Percentiles rank a stretch among this genome's conserved stretches.
phyloP scores from a whole-genome alignment of 495 filamentous ascomycete species.

The Penicillium daleae region DNA sequence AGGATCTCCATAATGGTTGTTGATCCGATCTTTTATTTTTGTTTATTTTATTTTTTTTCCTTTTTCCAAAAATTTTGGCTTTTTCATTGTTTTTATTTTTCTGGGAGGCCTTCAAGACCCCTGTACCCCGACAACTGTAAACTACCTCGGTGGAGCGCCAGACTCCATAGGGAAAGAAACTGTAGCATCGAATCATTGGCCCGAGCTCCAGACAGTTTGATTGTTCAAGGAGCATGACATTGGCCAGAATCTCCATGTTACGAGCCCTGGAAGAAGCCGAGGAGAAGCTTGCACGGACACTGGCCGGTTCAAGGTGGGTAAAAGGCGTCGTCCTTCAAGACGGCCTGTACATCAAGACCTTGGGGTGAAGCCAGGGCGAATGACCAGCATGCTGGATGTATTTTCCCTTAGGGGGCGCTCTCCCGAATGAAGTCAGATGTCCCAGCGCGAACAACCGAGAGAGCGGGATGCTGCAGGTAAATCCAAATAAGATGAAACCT shows the following conservation, averaged over 20 bases:
- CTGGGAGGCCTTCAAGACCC: slow-evolving; percentile 12
- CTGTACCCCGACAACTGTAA: slow-evolving; percentile 17
- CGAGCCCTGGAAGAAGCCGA: slow-evolving; percentile 35
- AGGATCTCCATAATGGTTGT: slow-evolving; percentile 15
- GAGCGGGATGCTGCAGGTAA: slow-evolving; percentile 44
- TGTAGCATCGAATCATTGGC: slow-evolving; percentile 37
- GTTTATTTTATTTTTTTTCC: slow-evolving; percentile 8
- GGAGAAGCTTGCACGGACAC: slow-evolving; percentile 34
- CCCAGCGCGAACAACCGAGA: slow-evolving; percentile 43
- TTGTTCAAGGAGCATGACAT: slow-evolving; percentile 39
- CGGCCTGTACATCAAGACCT: not conserved
- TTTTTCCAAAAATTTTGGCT: slow-evolving; percentile 6
- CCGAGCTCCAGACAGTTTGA: slow-evolving; percentile 31
- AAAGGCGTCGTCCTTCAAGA: not conserved
- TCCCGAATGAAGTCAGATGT: slow-evolving; percentile 42
- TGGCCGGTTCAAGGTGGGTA: slow-evolving; percentile 24
- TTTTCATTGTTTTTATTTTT: slow-evolving; percentile 14
- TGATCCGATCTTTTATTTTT: slow-evolving; percentile 8
- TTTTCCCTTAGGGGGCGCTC: slow-evolving; percentile 33
- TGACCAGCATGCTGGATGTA: slow-evolving; percentile 25
- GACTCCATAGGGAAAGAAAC: slow-evolving; percentile 27
- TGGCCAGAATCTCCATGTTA: slow-evolving; percentile 40
- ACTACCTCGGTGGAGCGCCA: slow-evolving; percentile 5
- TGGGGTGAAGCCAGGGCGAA: slow-evolving; percentile 11
- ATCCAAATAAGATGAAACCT: slow-evolving; percentile 47